These are phyloP conservation scores for Inonotus hispidus DNA, from an alignment of 1,284 basidiomycete genomes.

Conservation along the genomic window DNA sequence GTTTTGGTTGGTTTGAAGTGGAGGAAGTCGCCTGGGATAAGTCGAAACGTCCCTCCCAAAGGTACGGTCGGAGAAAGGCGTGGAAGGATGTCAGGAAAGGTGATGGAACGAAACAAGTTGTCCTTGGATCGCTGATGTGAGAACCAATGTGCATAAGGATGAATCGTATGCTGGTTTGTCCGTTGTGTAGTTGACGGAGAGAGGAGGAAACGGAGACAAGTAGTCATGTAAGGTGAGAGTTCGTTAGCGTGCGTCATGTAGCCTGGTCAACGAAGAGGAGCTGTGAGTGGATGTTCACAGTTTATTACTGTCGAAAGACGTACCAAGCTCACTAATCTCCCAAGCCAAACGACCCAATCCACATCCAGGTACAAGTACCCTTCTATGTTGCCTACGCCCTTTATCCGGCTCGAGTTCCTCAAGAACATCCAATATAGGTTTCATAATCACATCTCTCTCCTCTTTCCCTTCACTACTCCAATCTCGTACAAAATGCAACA, in stretches of 20 bases:
- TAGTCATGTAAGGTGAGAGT: slow-evolving; percentile 58
- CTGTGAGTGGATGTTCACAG: background rate
- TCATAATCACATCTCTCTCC: slow-evolving; percentile 49
- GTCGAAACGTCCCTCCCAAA: slow-evolving; percentile 34
- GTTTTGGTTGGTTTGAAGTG: slow-evolving; percentile 25
- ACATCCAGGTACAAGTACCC: slow-evolving; percentile 56
- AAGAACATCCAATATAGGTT: slow-evolving; percentile 48
- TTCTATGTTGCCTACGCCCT: slow-evolving; percentile 28
- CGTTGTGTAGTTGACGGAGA: slow-evolving; percentile 38
- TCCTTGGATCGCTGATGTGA: slow-evolving; percentile 55
- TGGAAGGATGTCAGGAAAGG: slow-evolving; percentile 57
- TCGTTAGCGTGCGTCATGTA: slow-evolving; percentile 55
- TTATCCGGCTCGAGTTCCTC: slow-evolving; percentile 19
- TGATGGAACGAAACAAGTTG: slow-evolving; percentile 43
- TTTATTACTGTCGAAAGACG: background rate
- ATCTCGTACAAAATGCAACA: slow-evolving; percentile 65
- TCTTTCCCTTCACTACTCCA: slow-evolving; percentile 52
- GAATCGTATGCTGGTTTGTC: slow-evolving; percentile 43
- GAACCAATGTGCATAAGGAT: slow-evolving; percentile 62
- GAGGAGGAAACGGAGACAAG: slow-evolving; percentile 51
- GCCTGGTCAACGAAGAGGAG: slow-evolving; percentile 29
- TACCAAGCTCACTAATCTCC: slow-evolving; percentile 58
- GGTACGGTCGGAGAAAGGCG: slow-evolving; percentile 32
- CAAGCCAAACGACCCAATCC: slow-evolving; percentile 60
- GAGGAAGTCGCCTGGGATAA: slow-evolving; percentile 52